These are phyloP conservation scores for Aureobasidium leucospermi DNA, from an alignment of 2,329 filamentous ascomycete genomes.

Conservation along the genomic window DNA sequence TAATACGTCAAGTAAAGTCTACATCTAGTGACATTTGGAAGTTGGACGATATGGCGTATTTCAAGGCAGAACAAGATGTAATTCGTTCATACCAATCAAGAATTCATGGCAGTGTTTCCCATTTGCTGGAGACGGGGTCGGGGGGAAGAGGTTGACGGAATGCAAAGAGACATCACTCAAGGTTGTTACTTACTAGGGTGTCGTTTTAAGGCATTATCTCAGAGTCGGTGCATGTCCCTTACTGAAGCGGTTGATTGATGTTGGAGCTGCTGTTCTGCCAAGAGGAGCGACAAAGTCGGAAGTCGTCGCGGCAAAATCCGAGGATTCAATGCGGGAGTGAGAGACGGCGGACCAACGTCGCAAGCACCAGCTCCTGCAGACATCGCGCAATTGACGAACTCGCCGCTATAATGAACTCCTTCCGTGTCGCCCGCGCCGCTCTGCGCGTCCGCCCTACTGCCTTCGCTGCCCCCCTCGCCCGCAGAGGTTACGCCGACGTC, in stretches of 20 bases:
- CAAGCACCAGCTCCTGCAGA: conserved; percentile 3
- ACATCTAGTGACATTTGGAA: not conserved
- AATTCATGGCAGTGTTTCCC: not conserved
- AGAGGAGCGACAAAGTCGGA: conserved; percentile 8
- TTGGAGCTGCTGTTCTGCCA: not conserved
- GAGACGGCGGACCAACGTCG: conserved; percentile 12
- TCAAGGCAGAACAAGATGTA: not conserved
- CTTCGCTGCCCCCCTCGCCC: conserved; percentile 60
- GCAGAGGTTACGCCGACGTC: conserved; percentile 72
- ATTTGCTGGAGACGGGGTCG: not conserved
- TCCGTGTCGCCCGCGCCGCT: conserved; percentile 86
- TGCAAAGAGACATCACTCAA: too few relatives aligned
- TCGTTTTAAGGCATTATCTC: not conserved
- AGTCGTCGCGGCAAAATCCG: conserved; percentile 1
- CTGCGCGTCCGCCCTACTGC: conserved; percentile 73
- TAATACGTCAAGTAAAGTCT: not conserved
- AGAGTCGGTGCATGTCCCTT: not conserved
- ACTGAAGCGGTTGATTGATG: not conserved
- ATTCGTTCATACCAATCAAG: not conserved
- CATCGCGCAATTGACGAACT: conserved; percentile 12
- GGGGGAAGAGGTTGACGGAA: not conserved
- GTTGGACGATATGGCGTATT: not conserved
- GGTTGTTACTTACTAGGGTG: too few relatives aligned
- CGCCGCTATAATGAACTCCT: conserved; percentile 70
- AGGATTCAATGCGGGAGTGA: conserved; percentile 7